Evolutionary conservation across 1,284 basidiomycete genomes (phyloP).

Genomic region (Trichosporon coremiiforme): DNA sequence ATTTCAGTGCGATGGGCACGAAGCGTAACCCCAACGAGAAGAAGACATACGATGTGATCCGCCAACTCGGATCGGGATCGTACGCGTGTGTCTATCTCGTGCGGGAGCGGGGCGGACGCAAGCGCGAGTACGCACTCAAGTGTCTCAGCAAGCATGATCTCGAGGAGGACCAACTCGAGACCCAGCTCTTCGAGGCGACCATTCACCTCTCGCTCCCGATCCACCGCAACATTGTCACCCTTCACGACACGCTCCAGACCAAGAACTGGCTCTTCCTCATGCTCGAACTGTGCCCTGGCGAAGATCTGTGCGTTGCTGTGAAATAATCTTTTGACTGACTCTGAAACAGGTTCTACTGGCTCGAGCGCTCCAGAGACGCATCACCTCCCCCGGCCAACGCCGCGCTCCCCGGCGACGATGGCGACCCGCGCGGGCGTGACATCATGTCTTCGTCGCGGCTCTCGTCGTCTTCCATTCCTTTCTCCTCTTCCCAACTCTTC

Average conservation of each 20-base stretch:
- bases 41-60: slow-evolving; percentile 72
- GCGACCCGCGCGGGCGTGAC: slow-evolving; percentile 32
- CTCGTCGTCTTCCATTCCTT: slow-evolving; percentile 55
- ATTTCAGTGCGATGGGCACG: slow-evolving; percentile 47
- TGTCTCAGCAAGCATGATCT: slow-evolving; percentile 91
- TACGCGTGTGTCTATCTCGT: slow-evolving; percentile 95
- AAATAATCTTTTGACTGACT: slow-evolving; percentile 24
- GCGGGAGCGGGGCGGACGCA: slow-evolving; percentile 78
- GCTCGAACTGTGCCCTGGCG: slow-evolving; percentile 91
- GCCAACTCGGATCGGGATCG: slow-evolving; percentile 80
- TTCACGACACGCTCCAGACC: slow-evolving; percentile 85
- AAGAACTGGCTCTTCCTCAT: slow-evolving; percentile 76
- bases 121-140: slow-evolving; percentile 88
- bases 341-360: slow-evolving; percentile 76
- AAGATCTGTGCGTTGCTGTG: slow-evolving; percentile 63
- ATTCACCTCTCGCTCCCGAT: slow-evolving; percentile 90
- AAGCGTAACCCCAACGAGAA: slow-evolving; percentile 30
- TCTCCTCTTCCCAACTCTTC: slow-evolving; percentile 53
- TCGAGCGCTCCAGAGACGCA: slow-evolving; percentile 88
- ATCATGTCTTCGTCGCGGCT: slow-evolving; percentile 54
- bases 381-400: slow-evolving; percentile 63
- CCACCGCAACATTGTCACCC: slow-evolving; percentile 93
- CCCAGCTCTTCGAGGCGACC: slow-evolving; percentile 89
- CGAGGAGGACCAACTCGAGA: slow-evolving; percentile 76
- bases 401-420: slow-evolving; percentile 52